Percentiles rank a stretch among this genome's conserved stretches.
These are phyloP conservation scores for Aspergillus campestris DNA, from an alignment of 495 filamentous ascomycete genomes.

Conservation along the genomic window DNA sequence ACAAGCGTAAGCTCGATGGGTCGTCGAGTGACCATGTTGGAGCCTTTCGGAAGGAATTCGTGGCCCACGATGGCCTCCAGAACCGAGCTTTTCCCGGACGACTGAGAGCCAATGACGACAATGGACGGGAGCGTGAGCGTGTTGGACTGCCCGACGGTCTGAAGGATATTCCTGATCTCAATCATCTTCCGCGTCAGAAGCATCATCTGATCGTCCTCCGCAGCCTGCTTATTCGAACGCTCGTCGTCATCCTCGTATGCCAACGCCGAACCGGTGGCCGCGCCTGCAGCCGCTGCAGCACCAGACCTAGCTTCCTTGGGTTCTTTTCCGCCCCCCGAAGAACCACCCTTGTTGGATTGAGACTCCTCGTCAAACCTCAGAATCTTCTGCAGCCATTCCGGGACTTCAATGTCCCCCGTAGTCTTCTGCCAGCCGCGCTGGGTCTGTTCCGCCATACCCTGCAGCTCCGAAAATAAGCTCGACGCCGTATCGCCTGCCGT, in stretches of 20 bases:
- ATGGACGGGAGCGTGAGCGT: conserved; percentile 86
- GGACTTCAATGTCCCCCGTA: conserved; percentile 67
- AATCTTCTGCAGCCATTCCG: conserved; percentile 79
- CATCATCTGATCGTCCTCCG: conserved; percentile 99
- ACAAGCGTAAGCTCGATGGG: conserved; percentile 96
- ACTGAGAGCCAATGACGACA: conserved; percentile 97
- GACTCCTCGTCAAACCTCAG: conserved; percentile 49
- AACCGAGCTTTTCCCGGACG: conserved; percentile 96
- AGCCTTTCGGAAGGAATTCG: conserved; percentile 94
- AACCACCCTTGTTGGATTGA: conserved; percentile 28
- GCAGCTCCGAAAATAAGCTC: conserved; percentile 58
- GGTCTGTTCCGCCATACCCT: conserved; percentile 68
- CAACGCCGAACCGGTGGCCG: conserved; percentile 55
- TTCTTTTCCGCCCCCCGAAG: conserved; percentile 39
- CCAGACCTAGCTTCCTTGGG: conserved; percentile 58
- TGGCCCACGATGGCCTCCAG: conserved; percentile 96
- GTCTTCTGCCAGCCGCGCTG: conserved; percentile 72
- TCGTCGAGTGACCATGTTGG: conserved; percentile 95
- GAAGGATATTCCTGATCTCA: conserved; percentile 86
- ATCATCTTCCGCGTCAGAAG: conserved; percentile 98
- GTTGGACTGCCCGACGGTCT: conserved; percentile 83
- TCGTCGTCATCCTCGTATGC: conserved; percentile 67
- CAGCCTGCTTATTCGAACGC: conserved; percentile 51
- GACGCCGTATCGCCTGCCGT: conserved; percentile 57
- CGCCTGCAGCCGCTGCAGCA: conserved; percentile 32